Evolutionary conservation across 2,329 filamentous ascomycete genomes (phyloP).

Genomic region (Apiospora phragmitis): DNA sequence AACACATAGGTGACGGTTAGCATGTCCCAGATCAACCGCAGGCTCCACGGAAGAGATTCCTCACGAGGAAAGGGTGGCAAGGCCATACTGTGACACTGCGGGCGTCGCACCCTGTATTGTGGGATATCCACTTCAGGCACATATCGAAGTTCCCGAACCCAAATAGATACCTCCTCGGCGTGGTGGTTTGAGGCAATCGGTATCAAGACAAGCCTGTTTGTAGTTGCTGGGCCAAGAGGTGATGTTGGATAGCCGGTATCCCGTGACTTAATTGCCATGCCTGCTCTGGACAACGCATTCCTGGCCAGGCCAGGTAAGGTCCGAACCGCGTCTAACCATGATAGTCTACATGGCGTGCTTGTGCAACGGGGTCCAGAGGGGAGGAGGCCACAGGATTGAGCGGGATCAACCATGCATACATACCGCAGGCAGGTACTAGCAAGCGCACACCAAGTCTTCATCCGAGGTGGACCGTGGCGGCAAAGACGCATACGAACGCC

Average conservation of each 20-base stretch:
- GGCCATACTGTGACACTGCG: background rate
- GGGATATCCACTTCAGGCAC: background rate
- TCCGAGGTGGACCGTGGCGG: slow-evolving; percentile 4
- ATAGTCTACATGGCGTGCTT: slow-evolving; percentile 28
- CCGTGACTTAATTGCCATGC: slow-evolving; percentile 31
- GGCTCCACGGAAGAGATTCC: slow-evolving; percentile 11
- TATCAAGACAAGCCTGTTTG: background rate
- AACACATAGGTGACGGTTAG: slow-evolving; percentile 18
- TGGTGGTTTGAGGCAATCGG: background rate
- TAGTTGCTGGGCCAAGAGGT: background rate
- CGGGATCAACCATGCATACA: background rate
- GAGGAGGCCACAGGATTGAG: slow-evolving; percentile 21
- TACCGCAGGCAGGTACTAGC: background rate
- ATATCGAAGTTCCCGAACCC: background rate
- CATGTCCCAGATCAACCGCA: slow-evolving; percentile 25
- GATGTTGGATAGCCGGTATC: slow-evolving; percentile 15
- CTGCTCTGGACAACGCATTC: slow-evolving; percentile 20
- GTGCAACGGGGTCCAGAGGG: slow-evolving; percentile 21
- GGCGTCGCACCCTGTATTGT: background rate
- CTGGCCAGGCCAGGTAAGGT: slow-evolving; percentile 22
- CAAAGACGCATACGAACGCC: background rate
- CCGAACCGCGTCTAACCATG: slow-evolving; percentile 32
- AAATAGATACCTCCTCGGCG: background rate
- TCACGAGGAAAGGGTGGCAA: background rate
- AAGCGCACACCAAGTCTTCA: background rate